A percentile compares a stretch with the other conserved stretches of the same genome.
Evolutionary conservation across 768 basidiomycete genomes (phyloP).

Genomic region (Phanerodontia chrysosporium): DNA sequence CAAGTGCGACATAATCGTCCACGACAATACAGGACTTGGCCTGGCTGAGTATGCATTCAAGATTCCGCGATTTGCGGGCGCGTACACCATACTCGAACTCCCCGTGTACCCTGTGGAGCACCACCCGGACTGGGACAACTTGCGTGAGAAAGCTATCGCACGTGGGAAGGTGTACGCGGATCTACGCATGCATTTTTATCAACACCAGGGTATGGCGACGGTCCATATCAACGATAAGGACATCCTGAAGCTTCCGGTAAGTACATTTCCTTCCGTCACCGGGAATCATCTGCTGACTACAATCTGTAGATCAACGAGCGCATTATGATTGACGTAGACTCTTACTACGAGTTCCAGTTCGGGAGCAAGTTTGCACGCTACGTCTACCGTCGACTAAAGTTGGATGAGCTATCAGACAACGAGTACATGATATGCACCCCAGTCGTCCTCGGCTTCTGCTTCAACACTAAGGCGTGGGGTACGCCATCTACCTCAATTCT

Average conservation of each 20-base stretch:
- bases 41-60: background rate
- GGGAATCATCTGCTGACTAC: background rate
- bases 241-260: background rate
- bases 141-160: background rate
- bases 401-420: conserved; percentile 1
- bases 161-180: background rate
- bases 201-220: background rate
- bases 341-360: background rate
- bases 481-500: background rate
- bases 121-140: background rate
- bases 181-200: background rate
- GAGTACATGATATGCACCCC: conserved; percentile 2
- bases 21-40: conserved; percentile 1
- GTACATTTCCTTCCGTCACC: background rate
- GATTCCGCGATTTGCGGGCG: background rate
- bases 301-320: conserved; percentile 6
- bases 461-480: conserved; percentile 9
- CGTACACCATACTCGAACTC: background rate
- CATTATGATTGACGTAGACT: conserved; percentile 3
- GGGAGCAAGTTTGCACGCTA: background rate
- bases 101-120: background rate
- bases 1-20: conserved; percentile 1
- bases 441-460: conserved; percentile 8
- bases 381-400: background rate
- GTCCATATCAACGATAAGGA: background rate